These are phyloP conservation scores for Protea cynaroides DNA, from an alignment of 164 flowering plant genomes.

Conservation along the genomic window DNA sequence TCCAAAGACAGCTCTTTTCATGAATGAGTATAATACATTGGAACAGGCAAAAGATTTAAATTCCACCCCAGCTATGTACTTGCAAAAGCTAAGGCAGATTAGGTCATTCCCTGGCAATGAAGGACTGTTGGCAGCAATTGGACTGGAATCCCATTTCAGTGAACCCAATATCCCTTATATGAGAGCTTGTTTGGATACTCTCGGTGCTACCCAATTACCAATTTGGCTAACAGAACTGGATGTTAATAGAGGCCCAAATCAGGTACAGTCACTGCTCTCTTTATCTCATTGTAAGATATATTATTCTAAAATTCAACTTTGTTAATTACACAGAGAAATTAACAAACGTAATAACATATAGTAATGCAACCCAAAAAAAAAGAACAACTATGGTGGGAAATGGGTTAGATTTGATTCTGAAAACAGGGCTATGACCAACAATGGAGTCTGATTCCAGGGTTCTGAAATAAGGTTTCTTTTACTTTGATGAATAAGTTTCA, in stretches of 20 bases:
- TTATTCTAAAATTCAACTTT: neutral
- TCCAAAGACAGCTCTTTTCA: conserved; percentile 26
- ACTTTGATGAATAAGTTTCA: no score
- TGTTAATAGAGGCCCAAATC: conserved; percentile 18
- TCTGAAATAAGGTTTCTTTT: no score
- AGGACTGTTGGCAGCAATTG: conserved; percentile 26
- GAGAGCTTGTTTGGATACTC: conserved; percentile 32
- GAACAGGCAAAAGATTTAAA: conserved; percentile 33
- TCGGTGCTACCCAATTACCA: conserved; percentile 27
- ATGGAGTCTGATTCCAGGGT: no score
- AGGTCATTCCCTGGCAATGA: neutral
- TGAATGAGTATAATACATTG: conserved; percentile 72
- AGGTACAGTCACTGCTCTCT: conserved; percentile 16
- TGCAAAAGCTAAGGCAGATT: conserved; percentile 36
- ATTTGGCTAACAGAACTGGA: conserved; percentile 48
- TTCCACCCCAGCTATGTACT: conserved; percentile 33
- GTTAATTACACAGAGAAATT: no score
- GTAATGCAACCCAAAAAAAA: no score
- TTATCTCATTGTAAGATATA: neutral
- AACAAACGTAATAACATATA: no score
- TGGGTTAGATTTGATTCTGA: no score
- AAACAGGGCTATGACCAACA: no score
- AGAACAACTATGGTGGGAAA: no score
- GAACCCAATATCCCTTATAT: conserved; percentile 38
- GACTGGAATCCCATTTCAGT: conserved; percentile 37